A percentile compares a stretch with the other conserved stretches of the same genome.
Conservation (phyloP, 225 moss, liverwort and hornwort species). For the Straminergon stramineum region DNA sequence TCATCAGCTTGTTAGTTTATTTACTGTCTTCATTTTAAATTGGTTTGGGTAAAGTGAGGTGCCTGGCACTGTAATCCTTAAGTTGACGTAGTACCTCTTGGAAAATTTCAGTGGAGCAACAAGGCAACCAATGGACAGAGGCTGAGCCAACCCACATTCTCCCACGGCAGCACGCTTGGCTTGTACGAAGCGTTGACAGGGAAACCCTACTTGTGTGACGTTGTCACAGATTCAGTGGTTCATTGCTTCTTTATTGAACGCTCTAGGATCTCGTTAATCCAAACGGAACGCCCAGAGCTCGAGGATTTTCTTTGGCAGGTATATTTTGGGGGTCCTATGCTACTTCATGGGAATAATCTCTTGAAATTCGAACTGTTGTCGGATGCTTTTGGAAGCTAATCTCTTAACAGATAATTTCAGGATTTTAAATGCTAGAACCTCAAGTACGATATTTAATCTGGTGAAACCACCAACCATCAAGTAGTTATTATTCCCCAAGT, state of each 20-base stretch:
- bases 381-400: not conserved
- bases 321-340: not conserved
- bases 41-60: not conserved
- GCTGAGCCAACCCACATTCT: slow-evolving; percentile 65
- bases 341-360: not conserved
- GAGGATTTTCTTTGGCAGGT: slow-evolving; percentile 99
- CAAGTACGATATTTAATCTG: not conserved
- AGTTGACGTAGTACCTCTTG: not conserved
- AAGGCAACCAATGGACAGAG: slow-evolving; percentile 28
- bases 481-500: not conserved
- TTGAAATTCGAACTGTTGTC: not conserved
- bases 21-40: not conserved
- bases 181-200: slow-evolving; percentile 90
- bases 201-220: slow-evolving; percentile 56
- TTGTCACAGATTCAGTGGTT: slow-evolving; percentile 73
- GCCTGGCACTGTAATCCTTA: not conserved
- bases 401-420: not conserved
- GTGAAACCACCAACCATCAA: not conserved
- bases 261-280: slow-evolving; percentile 31
- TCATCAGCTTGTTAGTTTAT: not conserved
- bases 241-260: slow-evolving; percentile 74
- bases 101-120: slow-evolving; percentile 60
- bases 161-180: slow-evolving; percentile 79
- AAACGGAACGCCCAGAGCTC: slow-evolving; percentile 27
- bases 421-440: not conserved